Conservation (phyloP, 805 yeast species). For the Cyberlindnera veronae region DNA sequence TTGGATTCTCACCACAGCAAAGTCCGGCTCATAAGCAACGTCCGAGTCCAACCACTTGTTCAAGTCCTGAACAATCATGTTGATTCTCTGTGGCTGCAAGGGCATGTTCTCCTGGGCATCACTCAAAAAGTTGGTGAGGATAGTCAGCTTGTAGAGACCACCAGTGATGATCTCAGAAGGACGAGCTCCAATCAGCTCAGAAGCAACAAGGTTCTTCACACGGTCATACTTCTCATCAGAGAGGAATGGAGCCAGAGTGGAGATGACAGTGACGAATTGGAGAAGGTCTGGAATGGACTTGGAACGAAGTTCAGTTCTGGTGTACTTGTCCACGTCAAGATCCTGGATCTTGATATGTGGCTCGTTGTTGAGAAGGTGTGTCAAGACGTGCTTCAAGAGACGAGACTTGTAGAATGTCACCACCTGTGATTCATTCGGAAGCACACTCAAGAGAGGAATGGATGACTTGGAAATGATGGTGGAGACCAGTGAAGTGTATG, state of each 20-base stretch:
- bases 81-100: slow-evolving; percentile 61
- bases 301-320: slow-evolving; percentile 34
- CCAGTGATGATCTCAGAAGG: slow-evolving; percentile 36
- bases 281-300: slow-evolving; percentile 27
- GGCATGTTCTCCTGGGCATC: slow-evolving; percentile 24
- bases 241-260: slow-evolving; percentile 34
- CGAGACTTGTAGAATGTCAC: slow-evolving; percentile 34
- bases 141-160: slow-evolving; percentile 46
- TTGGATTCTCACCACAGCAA: slow-evolving; percentile 44
- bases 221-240: slow-evolving; percentile 41
- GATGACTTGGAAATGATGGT: slow-evolving; percentile 20
- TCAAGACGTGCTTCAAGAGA: slow-evolving; percentile 31
- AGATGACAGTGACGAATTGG: slow-evolving; percentile 31
- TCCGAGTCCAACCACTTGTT: slow-evolving; percentile 60
- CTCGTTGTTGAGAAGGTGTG: slow-evolving; percentile 24
- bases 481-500: slow-evolving; percentile 21
- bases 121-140: slow-evolving; percentile 42
- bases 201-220: slow-evolving; percentile 55
- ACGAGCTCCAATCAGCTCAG: slow-evolving; percentile 59
- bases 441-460: not conserved
- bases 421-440: slow-evolving; percentile 3
- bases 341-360: slow-evolving; percentile 25
- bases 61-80: slow-evolving; percentile 55
- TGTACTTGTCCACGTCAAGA: slow-evolving; percentile 29
- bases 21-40: slow-evolving; percentile 53